Evolutionary conservation across 2,329 filamentous ascomycete genomes (phyloP).

Genomic region (Alternaria brassicae): DNA sequence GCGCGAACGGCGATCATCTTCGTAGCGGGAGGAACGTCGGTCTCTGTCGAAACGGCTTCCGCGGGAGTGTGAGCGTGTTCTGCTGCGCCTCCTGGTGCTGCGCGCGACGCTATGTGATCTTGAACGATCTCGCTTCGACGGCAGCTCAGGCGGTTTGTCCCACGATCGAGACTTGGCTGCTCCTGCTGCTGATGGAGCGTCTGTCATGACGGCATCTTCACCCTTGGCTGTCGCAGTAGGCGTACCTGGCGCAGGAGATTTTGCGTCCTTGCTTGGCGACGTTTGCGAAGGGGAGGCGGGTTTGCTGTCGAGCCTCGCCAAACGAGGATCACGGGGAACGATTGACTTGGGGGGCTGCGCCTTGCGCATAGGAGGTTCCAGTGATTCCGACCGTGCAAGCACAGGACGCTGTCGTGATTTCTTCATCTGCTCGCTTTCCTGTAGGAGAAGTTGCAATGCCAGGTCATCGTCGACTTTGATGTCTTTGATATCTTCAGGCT

Average conservation of each 20-base stretch:
- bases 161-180: slow-evolving; percentile 29
- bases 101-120: slow-evolving; percentile 41
- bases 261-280: slow-evolving; percentile 35
- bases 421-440: slow-evolving; percentile 49
- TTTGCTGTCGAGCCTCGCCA: slow-evolving; percentile 42
- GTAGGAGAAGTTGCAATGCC: slow-evolving; percentile 44
- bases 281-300: slow-evolving; percentile 31
- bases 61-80: slow-evolving; percentile 41
- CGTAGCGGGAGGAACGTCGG: slow-evolving; percentile 31
- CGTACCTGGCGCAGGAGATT: slow-evolving; percentile 20
- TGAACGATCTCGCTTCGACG: slow-evolving; percentile 37
- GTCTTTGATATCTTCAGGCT: slow-evolving; percentile 47
- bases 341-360: slow-evolving; percentile 46
- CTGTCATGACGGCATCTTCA: slow-evolving; percentile 39
- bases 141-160: slow-evolving; percentile 35
- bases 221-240: slow-evolving; percentile 21
- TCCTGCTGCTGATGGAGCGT: slow-evolving; percentile 30
- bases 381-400: slow-evolving; percentile 48
- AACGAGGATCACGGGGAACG: slow-evolving; percentile 46
- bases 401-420: slow-evolving; percentile 47
- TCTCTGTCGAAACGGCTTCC: slow-evolving; percentile 44
- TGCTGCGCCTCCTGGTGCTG: slow-evolving; percentile 39
- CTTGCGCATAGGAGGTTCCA: slow-evolving; percentile 50
- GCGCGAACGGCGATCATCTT: slow-evolving; percentile 35
- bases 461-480: slow-evolving; percentile 50